Base-by-base conservation (phyloP, 306 rosid genomes). In the Cyamopsis tetragonoloba region DNA sequence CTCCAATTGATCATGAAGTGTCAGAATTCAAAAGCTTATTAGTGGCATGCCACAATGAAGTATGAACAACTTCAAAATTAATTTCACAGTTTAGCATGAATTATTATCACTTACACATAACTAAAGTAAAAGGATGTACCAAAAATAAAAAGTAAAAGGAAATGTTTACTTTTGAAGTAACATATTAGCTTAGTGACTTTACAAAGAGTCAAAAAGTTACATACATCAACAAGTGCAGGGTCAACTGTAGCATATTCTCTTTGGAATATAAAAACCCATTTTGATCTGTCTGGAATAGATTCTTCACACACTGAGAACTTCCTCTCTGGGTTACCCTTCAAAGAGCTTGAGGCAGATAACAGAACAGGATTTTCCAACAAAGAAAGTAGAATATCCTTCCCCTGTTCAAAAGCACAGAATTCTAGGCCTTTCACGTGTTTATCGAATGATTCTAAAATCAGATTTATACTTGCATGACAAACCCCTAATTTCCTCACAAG, bases 201-300 rank as follows among this genome's bases (percentile, higher is more conserved):
- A 5, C 9, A 65, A 28, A 55, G 6, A 55, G 23, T 20, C 7
- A 18, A 35, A 30, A 60, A 34, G 7, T 35, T 31, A 65, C 77
- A 62, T 77, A 92, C 98, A 79, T 87, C 61, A 3, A 89, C 96
- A 0, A 58, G 26, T 18, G 85, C 79, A n/a, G 91, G 96, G 62
- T 88, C 83, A 17, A 86, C 96, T 6, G 87, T 89, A 50, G 89
- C 98, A 79, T 82, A 88, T 84, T 92, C 98, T 67, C 78, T 80
- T 76, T 92, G 98, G 83, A 89, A 92, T 32, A 87, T 35, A 66
- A 89, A 92, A 51, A 92, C 87, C 89, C 80, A 83, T 82, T 80
- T 92, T 18, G 83, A 42, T 49, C 72, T 62, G 38, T 49, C 81
- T 11, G 53, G 38, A 64, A 27, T 64, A 65, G 87, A 75, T 43